Conservation (phyloP, 1,284 basidiomycete species). For the Agroathelia rolfsii region DNA sequence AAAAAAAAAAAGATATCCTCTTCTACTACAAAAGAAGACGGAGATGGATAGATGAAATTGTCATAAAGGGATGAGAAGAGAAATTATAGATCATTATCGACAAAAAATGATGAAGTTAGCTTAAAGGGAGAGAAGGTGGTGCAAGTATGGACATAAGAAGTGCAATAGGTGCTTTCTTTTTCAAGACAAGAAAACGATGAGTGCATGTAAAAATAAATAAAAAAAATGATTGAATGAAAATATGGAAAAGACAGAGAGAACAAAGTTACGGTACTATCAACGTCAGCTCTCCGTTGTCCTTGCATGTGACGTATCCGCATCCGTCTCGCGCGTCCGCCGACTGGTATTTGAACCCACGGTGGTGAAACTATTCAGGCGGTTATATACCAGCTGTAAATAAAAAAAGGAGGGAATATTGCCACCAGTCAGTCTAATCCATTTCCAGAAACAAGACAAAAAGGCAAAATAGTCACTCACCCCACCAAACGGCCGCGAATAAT, state of each 20-base stretch:
- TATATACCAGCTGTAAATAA: not conserved
- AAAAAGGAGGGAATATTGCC: not conserved
- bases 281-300: not conserved
- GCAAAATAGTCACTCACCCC: not conserved
- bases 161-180: not conserved
- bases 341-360: not conserved
- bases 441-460: not conserved
- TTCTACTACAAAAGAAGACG: too few species aligned
- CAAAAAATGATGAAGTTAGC: too few species aligned
- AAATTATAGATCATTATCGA: too few species aligned
- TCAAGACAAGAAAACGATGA: not conserved
- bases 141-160: too few species aligned
- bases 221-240: not conserved
- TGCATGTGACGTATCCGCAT: not conserved
- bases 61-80: too few species aligned
- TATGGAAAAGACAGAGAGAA: not conserved
- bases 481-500: constrained; percentile 1
- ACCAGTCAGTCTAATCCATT: too few species aligned
- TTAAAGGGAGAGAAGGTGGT: too few species aligned
- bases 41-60: too few species aligned
- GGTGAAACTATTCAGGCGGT: not conserved
- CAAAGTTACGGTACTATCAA: not conserved
- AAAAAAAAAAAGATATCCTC: too few species aligned
- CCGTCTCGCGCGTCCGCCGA: not conserved
- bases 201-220: not conserved